A percentile compares a stretch with the other conserved stretches of the same genome.
Evolutionary conservation across 371 early-diverging fungal species (phyloP).

Genomic region (Mucor lusitanicus): DNA sequence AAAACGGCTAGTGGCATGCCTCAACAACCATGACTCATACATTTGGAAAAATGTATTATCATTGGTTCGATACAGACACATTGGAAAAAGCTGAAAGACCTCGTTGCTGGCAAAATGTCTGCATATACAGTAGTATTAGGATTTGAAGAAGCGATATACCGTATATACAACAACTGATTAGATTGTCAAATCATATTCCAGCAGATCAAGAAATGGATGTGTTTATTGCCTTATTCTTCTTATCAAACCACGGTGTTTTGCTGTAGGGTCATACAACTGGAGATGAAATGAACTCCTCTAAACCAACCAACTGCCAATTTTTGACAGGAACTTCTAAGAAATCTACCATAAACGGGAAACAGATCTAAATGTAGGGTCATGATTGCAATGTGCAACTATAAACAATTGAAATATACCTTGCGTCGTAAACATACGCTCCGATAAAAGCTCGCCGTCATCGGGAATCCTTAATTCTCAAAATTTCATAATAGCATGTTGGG

Average conservation of each 20-base stretch:
- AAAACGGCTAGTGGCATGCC: not conserved
- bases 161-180: too few relatives aligned
- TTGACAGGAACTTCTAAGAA: not conserved
- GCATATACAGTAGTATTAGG: not conserved
- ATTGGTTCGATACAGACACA: not conserved
- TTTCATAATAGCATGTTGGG: not conserved
- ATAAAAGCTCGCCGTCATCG: conserved; percentile 1
- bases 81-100: not conserved
- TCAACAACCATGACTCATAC: not conserved
- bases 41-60: not conserved
- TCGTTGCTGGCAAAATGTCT: not conserved
- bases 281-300: not conserved
- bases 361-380: not conserved
- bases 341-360: not conserved
- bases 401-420: not conserved
- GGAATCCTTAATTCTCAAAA: not conserved
- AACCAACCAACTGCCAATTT: conserved; percentile 1
- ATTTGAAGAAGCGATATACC: too few relatives aligned
- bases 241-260: not conserved
- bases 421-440: not conserved
- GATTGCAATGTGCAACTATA: not conserved
- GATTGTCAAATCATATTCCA: too few relatives aligned
- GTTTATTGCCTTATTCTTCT: not conserved
- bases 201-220: too few relatives aligned
- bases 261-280: not conserved